A percentile compares a stretch with the other conserved stretches of the same genome.
These are phyloP conservation scores for Limnomonas spitsbergensis DNA, from an alignment of 139 green algal species.

Conservation along the genomic window DNA sequence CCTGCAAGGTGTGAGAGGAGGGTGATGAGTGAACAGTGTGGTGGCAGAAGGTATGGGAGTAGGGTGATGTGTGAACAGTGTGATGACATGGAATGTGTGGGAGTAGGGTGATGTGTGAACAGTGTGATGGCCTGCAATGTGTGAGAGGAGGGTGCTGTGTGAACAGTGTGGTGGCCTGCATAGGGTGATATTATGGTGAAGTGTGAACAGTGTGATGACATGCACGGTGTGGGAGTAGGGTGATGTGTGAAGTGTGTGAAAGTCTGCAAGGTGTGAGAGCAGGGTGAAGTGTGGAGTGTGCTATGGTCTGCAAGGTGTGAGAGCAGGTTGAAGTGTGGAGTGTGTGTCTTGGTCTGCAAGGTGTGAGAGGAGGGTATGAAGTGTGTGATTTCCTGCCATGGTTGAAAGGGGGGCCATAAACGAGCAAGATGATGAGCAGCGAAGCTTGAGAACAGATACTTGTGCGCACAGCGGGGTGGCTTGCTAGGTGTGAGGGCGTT, in stretches of 20 bases:
- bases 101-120: constrained; percentile 57
- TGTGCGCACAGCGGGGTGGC: too few species aligned
- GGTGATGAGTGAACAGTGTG: background rate
- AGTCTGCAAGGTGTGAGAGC: constrained; percentile 43
- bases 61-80: background rate
- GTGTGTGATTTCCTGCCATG: too few species aligned
- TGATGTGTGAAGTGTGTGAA: constrained; percentile 61
- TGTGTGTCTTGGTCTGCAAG: constrained; percentile 14
- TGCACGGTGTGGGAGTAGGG: too few species aligned
- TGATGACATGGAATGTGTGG: background rate
- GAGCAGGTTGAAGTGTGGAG: background rate
- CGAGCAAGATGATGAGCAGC: too few species aligned
- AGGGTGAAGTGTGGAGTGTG: constrained; percentile 33
- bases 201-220: background rate
- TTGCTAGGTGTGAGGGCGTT: too few species aligned
- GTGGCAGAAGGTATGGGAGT: background rate
- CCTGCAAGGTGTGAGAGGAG: constrained; percentile 41
- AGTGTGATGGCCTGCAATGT: constrained; percentile 59
- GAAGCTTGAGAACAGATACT: too few species aligned
- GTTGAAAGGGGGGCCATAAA: too few species aligned
- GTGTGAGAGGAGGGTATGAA: background rate
- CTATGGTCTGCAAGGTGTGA: constrained; percentile 54
- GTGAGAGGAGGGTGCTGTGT: background rate
- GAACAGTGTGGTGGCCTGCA: constrained; percentile 14
- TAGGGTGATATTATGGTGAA: background rate